Base-by-base conservation (phyloP, 805 yeast species). In the Candida succiphila region DNA sequence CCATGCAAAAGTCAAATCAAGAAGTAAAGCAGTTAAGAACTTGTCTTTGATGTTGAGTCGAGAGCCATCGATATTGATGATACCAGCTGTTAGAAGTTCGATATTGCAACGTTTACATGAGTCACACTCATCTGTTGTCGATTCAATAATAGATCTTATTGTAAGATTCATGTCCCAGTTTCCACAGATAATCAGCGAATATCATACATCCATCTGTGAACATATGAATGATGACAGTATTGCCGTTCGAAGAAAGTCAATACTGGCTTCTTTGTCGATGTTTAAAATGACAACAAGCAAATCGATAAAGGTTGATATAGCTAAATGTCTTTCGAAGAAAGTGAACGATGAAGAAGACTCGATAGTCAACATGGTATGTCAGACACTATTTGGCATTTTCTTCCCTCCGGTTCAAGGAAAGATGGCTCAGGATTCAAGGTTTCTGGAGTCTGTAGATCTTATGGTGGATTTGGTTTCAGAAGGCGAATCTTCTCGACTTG, bases 321-420 rank as follows among this genome's bases (percentile, higher is more conserved):
- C 73, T 3, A 69, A 71, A n/a, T 66, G 61, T 31, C 54, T 84
- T 4, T 46, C 85, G 7, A 54, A 59, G 38, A 59, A 78, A 37
- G 39, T 75, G 1, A 80, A 80, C 34, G 95, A 84, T 49, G 88
- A 79, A 39, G 94, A 86, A 41, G 76, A 71, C 25, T 37, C 57
- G 1, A 60, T 75, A 1, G 55, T 63, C 7, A 72, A 68, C 1
- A 41, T 59, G 7, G 66, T 78, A 0, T 60, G 54, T 30, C 32
- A 37, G 16, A 42, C 54, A 3, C 40, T 78, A 18, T 27, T 58
- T 1, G 60, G 60, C 1, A 36, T 61, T 15, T 60, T 72, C 62
- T 61, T 70, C 26, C n/a, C n/a, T n/a, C n/a, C n/a, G n/a, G n/a
- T n/a, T n/a, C 27, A 16, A 17, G 18, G 18, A n/a, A 21, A n/a